Evolutionary conservation across 2,329 filamentous ascomycete genomes (phyloP), one percentile per base, ranked within the genome.

Genomic region (Colletotrichum zoysiae): DNA sequence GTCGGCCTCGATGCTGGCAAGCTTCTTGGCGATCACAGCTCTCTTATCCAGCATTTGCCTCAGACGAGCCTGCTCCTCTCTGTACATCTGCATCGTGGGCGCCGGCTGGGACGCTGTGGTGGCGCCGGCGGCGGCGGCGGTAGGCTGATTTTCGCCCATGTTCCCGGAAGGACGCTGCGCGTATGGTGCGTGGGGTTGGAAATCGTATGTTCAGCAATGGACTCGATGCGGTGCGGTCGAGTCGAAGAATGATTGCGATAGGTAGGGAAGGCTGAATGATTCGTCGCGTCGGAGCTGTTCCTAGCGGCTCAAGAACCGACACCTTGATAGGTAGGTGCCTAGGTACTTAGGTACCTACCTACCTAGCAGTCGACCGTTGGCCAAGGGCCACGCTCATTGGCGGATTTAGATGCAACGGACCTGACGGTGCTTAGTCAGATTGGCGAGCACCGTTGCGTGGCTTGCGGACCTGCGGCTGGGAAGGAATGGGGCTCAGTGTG

Each of bases 1-100:
- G 75, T 89, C 88, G 61, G 97, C 93, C 84, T 99, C 96, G 70
- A 85, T 60, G 20, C 55, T 46, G 51, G 80, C 80, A 77, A 65
- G 83, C 78, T 23, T 83, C 76, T 65, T 81, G 75, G 64, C 82
- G 77, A 40, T 83, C 16, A 62, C 63, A 9, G 69, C 73, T 30
- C 73, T 80, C 75, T 83, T 84, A 60, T 86, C 83, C 30, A 87
- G 79, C 62, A 87, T 79, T 42, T 86, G 84, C 57, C 85, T 84
- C 64, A 87, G 83, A 38, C 83, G 81, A 58, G 83, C 80, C 73
- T 86, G 84, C 55, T 86, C 83, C 73, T 86, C 86, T 76, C 85
- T 85, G 73, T 87, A 87, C 75, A 87, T 85, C 23, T 83, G 81
- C 79, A 82, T 79, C 8, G 79, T 83, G 33, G 80, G 79, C 70